Conservation (phyloP, 2,329 filamentous ascomycete genomes). For the Sclerotinia subarctica region DNA sequence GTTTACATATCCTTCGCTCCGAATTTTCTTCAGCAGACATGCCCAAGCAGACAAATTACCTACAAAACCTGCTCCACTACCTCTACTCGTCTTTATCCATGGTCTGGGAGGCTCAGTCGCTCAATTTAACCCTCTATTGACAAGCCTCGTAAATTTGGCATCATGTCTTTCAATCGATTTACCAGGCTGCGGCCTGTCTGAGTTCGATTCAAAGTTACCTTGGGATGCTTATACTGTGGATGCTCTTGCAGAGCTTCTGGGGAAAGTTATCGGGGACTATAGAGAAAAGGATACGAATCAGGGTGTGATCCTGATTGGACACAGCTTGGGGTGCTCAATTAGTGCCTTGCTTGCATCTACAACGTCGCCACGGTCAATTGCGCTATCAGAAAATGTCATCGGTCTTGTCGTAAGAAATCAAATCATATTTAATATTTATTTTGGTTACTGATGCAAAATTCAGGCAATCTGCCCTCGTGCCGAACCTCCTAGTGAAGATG, state of each 20-base stretch:
- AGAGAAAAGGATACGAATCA: conserved; percentile 64
- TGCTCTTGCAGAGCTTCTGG: conserved; percentile 71
- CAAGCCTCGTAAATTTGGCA: conserved; percentile 76
- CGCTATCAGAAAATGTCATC: conserved; percentile 61
- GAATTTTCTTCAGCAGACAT: conserved; percentile 81
- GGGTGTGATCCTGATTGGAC: conserved; percentile 75
- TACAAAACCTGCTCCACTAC: conserved; percentile 66
- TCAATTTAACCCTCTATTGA: conserved; percentile 80
- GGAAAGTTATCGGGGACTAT: conserved; percentile 69
- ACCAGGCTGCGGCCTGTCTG: conserved; percentile 82
- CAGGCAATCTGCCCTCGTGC: conserved; percentile 70
- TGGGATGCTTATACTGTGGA: conserved; percentile 80
- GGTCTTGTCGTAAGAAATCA: conserved; percentile 59
- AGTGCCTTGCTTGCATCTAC: conserved; percentile 63
- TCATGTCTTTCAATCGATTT: conserved; percentile 86
- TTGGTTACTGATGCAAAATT: not conserved
- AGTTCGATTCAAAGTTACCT: conserved; percentile 59
- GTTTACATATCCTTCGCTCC: conserved; percentile 69
- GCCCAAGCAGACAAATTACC: conserved; percentile 80
- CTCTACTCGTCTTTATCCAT: conserved; percentile 86
- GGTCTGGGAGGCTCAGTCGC: conserved; percentile 89
- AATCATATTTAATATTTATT: not conserved
- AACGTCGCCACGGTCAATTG: conserved; percentile 49
- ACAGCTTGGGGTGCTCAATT: conserved; percentile 86
- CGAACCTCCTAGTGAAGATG: conserved; percentile 55